Evolutionary conservation across 305 asterid genomes (phyloP).

Genomic region (Fraxinus nigra): DNA sequence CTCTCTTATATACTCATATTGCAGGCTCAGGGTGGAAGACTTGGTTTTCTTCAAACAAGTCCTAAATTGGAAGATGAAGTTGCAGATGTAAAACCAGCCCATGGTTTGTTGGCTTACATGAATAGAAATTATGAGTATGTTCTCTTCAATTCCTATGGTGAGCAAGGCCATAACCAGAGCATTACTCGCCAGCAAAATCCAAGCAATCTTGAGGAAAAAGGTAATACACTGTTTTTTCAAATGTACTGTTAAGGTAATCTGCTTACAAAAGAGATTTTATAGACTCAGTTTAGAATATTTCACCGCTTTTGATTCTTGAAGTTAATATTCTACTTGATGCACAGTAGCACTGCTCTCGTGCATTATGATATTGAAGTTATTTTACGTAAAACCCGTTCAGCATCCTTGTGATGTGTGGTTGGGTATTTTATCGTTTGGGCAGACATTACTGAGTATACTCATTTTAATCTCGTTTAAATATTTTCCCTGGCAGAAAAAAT

Average conservation of each 20-base stretch:
- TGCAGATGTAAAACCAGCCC: conserved; percentile 30
- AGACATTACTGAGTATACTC: background rate
- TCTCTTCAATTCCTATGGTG: conserved; percentile 55
- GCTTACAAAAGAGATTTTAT: background rate
- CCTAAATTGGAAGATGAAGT: conserved; percentile 30
- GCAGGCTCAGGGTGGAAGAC: conserved; percentile 73
- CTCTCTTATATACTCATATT: conserved; percentile 1
- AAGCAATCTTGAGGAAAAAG: conserved; percentile 50
- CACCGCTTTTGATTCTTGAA: background rate
- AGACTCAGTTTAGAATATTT: background rate
- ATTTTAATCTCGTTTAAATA: conserved; percentile 5
- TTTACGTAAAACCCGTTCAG: background rate
- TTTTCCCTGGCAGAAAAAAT: conserved; percentile 39
- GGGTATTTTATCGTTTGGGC: background rate
- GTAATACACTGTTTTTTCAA: conserved; percentile 26
- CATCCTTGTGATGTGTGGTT: background rate
- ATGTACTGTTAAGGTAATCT: background rate
- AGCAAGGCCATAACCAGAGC: conserved; percentile 30
- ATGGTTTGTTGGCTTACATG: conserved; percentile 51
- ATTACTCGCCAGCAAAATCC: conserved; percentile 32
- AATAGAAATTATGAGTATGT: conserved; percentile 62
- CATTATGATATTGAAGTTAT: background rate
- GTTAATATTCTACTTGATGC: background rate
- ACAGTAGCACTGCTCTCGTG: background rate
- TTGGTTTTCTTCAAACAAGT: conserved; percentile 45